These are phyloP conservation scores for Cladophialophora exuberans DNA, from an alignment of 2,329 filamentous ascomycete genomes.

Conservation along the genomic window DNA sequence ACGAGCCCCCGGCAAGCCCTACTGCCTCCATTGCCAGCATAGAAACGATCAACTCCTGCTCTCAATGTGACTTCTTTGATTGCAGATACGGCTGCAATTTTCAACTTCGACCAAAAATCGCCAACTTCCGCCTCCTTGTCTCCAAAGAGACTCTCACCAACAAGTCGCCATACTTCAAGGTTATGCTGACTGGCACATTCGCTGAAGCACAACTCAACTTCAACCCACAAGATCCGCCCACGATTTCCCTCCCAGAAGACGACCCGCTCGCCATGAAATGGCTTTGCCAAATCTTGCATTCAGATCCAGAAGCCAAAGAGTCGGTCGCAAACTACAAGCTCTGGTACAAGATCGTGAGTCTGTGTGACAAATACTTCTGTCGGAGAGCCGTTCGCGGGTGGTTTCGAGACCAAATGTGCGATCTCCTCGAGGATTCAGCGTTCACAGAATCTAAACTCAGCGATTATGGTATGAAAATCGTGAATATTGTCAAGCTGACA, in stretches of 20 bases:
- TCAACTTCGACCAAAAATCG: neutral
- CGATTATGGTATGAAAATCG: neutral
- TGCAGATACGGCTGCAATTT: neutral
- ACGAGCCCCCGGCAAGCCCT: too few relatives aligned
- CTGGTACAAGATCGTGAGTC: neutral
- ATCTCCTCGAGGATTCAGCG: neutral
- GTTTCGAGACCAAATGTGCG: neutral
- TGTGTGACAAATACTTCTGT: neutral
- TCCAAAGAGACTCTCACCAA: neutral
- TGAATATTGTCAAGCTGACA: neutral
- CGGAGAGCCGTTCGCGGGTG: neutral
- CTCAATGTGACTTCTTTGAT: neutral
- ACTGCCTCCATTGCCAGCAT: neutral
- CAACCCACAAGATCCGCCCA: neutral
- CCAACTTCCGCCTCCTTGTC: neutral
- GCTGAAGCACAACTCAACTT: neutral
- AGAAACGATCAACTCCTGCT: too few relatives aligned
- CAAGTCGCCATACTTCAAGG: neutral
- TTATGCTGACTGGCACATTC: neutral
- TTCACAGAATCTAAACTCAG: neutral
- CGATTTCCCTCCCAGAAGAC: neutral
- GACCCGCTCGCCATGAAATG: neutral
- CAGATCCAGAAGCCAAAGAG: neutral
- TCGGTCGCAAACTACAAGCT: neutral
- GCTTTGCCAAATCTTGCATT: neutral